phyloP scores from a whole-genome alignment of 345 rosid genomes.

The Zanthoxylum bungeanum region DNA sequence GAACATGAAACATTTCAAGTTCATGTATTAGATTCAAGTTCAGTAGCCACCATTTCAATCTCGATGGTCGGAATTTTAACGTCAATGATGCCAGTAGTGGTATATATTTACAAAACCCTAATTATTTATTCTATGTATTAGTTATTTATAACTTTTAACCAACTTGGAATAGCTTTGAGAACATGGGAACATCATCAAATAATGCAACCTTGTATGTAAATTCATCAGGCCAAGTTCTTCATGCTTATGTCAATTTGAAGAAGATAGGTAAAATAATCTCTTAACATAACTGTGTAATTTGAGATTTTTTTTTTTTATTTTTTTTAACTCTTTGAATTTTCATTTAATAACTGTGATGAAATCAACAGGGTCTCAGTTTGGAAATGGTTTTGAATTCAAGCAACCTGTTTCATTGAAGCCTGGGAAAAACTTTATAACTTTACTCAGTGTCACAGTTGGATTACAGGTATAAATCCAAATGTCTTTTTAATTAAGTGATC shows the following conservation, averaged over 20 bases:
- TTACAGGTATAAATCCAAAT: slow-evolving; percentile 13
- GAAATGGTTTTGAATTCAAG: slow-evolving; percentile 11
- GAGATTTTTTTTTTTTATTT: not conserved
- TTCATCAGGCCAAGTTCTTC: slow-evolving; percentile 20
- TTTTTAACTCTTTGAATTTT: not conserved
- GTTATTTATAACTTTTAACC: not conserved
- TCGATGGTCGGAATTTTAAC: too few species aligned
- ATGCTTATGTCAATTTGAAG: slow-evolving; percentile 26
- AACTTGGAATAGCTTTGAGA: not conserved
- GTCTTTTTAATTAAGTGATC: not conserved
- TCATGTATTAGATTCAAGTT: too few species aligned
- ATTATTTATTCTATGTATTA: too few species aligned
- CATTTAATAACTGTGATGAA: not conserved
- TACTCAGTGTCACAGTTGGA: slow-evolving; percentile 37
- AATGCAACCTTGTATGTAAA: slow-evolving; percentile 8
- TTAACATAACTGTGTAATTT: too few species aligned
- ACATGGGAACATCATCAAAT: not conserved
- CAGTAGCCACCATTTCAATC: too few species aligned
- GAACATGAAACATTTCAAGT: too few species aligned
- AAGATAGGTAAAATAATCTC: slow-evolving; percentile 11
- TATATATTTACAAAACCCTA: too few species aligned
- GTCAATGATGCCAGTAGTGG: too few species aligned
- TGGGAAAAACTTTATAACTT: slow-evolving; percentile 21
- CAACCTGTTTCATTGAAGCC: not conserved
- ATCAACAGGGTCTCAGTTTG: not conserved